phyloP scores from a whole-genome alignment of 257 asterid species.

The Buddleja alternifolia region DNA sequence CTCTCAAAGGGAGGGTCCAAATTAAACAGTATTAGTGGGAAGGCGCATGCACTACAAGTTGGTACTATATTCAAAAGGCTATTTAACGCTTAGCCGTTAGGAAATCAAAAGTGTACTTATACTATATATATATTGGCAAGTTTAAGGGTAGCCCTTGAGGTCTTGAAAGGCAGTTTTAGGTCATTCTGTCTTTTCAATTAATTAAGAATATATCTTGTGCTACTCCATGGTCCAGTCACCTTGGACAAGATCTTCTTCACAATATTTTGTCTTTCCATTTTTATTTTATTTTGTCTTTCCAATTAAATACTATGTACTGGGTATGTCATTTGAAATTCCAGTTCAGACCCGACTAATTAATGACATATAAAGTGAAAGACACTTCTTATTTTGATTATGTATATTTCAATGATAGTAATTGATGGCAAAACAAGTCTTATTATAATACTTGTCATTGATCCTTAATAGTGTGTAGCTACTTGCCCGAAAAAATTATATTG shows the following conservation, averaged over 20 bases:
- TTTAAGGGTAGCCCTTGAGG: constrained; percentile 38
- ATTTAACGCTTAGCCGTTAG: constrained; percentile 24
- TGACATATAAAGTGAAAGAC: too few species aligned
- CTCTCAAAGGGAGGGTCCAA: constrained; percentile 30
- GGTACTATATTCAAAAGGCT: not conserved
- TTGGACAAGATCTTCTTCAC: constrained; percentile 31
- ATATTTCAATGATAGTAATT: too few species aligned
- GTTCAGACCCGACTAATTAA: too few species aligned
- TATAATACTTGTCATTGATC: too few species aligned
- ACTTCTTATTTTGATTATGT: too few species aligned
- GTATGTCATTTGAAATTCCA: too few species aligned
- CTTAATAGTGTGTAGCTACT: too few species aligned
- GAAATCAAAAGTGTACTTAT: constrained; percentile 20
- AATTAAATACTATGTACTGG: too few species aligned
- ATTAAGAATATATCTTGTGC: not conserved
- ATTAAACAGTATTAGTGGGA: constrained; percentile 33
- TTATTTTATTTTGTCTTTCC: too few species aligned
- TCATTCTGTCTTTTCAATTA: not conserved
- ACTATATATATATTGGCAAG: not conserved
- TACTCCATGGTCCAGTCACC: constrained; percentile 37
- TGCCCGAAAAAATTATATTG: too few species aligned
- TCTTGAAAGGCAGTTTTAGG: constrained; percentile 43
- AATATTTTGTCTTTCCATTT: not conserved
- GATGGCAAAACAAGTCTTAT: too few species aligned
- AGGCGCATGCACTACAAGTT: constrained; percentile 32